Percentiles rank a stretch among this genome's conserved stretches.
Evolutionary conservation across 2,329 filamentous ascomycete genomes (phyloP).

Genomic region (Allantophomopsis cytisporea): DNA sequence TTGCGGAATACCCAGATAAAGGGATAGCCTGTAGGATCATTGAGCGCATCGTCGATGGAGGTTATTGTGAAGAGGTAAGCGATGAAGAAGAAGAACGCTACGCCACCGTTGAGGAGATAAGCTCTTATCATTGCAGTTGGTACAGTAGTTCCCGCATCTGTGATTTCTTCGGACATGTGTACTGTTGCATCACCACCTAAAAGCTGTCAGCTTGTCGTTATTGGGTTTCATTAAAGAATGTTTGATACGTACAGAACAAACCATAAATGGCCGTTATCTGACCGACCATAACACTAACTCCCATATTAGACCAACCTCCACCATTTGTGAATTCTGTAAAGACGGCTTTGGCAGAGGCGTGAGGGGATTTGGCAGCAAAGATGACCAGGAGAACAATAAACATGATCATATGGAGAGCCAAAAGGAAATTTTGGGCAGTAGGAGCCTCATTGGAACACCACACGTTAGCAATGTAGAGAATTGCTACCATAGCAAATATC

Average conservation of each 20-base stretch:
- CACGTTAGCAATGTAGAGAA: constrained; percentile 29
- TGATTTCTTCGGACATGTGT: constrained; percentile 33
- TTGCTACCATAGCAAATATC: constrained; percentile 24
- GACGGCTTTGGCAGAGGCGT: constrained; percentile 8
- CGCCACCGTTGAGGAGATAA: constrained; percentile 29
- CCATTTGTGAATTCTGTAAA: constrained; percentile 18
- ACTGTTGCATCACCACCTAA: constrained; percentile 12
- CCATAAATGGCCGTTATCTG: constrained; percentile 13
- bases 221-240: not conserved
- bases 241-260: constrained; percentile 5
- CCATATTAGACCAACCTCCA: constrained; percentile 17
- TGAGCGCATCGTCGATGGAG: constrained; percentile 20
- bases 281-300: constrained; percentile 19
- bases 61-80: constrained; percentile 21
- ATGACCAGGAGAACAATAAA: constrained; percentile 27
- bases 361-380: constrained; percentile 17
- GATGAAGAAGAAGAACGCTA: constrained; percentile 26
- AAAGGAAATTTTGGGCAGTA: constrained; percentile 24
- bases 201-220: not conserved
- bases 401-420: constrained; percentile 28
- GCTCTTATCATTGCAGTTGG: constrained; percentile 31
- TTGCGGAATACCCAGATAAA: constrained; percentile 37
- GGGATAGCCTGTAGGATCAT: constrained; percentile 27
- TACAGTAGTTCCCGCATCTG: constrained; percentile 28
- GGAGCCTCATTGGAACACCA: constrained; percentile 22